phyloP scores from a whole-genome alignment of 2,329 filamentous ascomycete genomes.

The Aspergillus terreus region DNA sequence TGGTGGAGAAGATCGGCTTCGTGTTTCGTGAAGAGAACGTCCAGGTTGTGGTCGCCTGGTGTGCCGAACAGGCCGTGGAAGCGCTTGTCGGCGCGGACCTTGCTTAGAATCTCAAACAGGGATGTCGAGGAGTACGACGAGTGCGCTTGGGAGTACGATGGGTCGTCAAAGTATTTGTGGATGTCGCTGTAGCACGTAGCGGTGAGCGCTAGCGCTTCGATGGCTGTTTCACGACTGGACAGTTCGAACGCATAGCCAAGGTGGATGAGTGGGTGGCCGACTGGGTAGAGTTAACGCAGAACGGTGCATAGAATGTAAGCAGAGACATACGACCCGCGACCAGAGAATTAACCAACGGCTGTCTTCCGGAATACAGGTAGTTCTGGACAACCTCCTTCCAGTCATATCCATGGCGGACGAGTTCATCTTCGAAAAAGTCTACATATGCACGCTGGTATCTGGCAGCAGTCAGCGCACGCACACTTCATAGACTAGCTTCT shows the following conservation, averaged over 20 bases:
- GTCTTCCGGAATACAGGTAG: conserved; percentile 65
- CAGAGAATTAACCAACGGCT: conserved; percentile 76
- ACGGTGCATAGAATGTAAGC: not conserved
- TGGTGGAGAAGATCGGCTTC: conserved; percentile 74
- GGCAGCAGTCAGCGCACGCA: not conserved
- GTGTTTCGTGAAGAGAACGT: conserved; percentile 63
- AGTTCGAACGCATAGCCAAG: conserved; percentile 92
- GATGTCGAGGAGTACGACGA: conserved; percentile 59
- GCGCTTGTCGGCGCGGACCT: conserved; percentile 63
- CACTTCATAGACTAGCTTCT: not conserved
- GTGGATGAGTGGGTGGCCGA: conserved; percentile 90
- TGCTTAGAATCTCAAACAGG: conserved; percentile 67
- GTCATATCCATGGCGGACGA: conserved; percentile 73
- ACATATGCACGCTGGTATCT: conserved; percentile 85
- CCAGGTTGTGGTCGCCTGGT: conserved; percentile 60
- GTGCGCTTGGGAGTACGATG: conserved; percentile 61
- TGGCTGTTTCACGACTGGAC: conserved; percentile 76
- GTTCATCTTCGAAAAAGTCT: conserved; percentile 91
- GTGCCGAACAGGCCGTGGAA: conserved; percentile 65
- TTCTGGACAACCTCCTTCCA: conserved; percentile 75
- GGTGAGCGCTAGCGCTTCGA: conserved; percentile 77
- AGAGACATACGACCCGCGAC: conserved; percentile 67
- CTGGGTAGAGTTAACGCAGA: conserved; percentile 40
- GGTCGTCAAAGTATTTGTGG: conserved; percentile 66
- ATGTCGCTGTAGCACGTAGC: conserved; percentile 55